Evolutionary conservation across 176 grass and related monocot genomes (phyloP), one percentile per base, ranked within the genome.

Genomic region (Raddia guianensis): DNA sequence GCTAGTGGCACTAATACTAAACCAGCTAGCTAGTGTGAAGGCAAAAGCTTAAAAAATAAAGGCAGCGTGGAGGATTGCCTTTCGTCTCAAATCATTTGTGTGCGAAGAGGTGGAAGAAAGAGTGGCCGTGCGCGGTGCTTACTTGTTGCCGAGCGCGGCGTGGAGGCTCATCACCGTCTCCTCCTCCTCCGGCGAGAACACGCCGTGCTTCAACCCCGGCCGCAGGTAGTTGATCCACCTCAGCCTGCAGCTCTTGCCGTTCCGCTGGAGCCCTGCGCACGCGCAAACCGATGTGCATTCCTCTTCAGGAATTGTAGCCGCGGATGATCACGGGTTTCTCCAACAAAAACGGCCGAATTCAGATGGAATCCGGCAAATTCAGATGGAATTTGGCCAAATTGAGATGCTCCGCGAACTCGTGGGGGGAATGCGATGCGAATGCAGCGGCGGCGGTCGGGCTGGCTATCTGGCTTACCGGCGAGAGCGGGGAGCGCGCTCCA

Each of bases 81-180:
- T 16, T 69, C 46, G 73, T 68, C 60, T 83, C 88, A 79, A 79
- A 86, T 90, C 79, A 90, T 90, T 83, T 78, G 68, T 52, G 73
- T 45, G 69, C 48, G 20, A 70, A 72, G 49, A 21, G 73, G 21
- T 32, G 42, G 40, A 0, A 18, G 34, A 7, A 40, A 7, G 40
- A 3, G 15, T 13, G 8, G 50, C 7, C 27, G 27, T 27, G 27
- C 27, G 27, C 13, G 73, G 72, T 62, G 65, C 95, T 93, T 90
- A 98, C 96, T 95, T 98, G 84, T 98, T 98, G 84, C 96, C 96
- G 67, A 95, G 78, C 18, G 84, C 73, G 54, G 86, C 81, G 80
- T 98, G 96, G 86, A 98, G 90, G 74, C 81, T 88, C 84, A 93
- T 83, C 55, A 98, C 86, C 66, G 81, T 89, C 51, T 86, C 86